Conservation (phyloP, 2,329 filamentous ascomycete species). For the Aspergillus texensis region DNA sequence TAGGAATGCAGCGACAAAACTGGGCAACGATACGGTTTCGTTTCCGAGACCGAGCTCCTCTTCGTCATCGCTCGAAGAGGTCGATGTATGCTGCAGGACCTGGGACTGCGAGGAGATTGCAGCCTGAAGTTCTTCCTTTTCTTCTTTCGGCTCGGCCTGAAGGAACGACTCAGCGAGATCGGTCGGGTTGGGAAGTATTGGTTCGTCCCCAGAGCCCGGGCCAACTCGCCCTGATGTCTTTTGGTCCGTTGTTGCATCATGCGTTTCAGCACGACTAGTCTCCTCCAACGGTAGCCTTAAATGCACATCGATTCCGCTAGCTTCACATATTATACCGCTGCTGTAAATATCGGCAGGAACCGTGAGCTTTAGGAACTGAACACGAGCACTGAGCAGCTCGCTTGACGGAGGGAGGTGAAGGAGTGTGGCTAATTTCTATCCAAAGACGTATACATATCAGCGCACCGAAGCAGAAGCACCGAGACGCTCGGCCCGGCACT, state of each 20-base stretch:
- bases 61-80: slow-evolving; percentile 51
- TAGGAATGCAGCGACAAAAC: slow-evolving; percentile 62
- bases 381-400: slow-evolving; percentile 71
- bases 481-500: neutral
- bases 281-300: slow-evolving; percentile 56
- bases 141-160: slow-evolving; percentile 58
- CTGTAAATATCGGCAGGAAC: slow-evolving; percentile 87
- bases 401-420: slow-evolving; percentile 74
- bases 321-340: slow-evolving; percentile 78
- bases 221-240: slow-evolving; percentile 19
- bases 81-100: slow-evolving; percentile 52
- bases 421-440: slow-evolving; percentile 75
- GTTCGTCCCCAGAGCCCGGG: slow-evolving; percentile 31
- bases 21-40: slow-evolving; percentile 57
- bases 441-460: slow-evolving; percentile 25
- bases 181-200: slow-evolving; percentile 56
- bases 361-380: slow-evolving; percentile 76
- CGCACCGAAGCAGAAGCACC: slow-evolving; percentile 9
- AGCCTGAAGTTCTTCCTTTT: slow-evolving; percentile 61
- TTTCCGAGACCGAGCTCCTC: slow-evolving; percentile 57
- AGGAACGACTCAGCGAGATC: slow-evolving; percentile 65
- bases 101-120: slow-evolving; percentile 56
- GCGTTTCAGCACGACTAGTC: slow-evolving; percentile 34
- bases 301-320: slow-evolving; percentile 77
- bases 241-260: slow-evolving; percentile 25